These are phyloP conservation scores for Neolentinus lepideus DNA, from an alignment of 1,284 basidiomycete genomes.

Conservation along the genomic window DNA sequence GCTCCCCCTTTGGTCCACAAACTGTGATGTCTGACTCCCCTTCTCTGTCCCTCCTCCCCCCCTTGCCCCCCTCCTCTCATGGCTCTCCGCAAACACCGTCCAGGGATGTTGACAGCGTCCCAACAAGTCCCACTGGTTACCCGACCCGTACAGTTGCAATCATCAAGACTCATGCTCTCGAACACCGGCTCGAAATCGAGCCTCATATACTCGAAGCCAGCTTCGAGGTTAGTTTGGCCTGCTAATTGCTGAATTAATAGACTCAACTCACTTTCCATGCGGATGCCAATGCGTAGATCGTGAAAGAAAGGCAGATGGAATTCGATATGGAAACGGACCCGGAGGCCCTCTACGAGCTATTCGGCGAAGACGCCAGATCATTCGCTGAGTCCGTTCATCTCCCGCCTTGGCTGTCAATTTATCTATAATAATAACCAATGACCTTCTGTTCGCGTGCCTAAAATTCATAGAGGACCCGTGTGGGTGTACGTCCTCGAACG, in stretches of 20 bases:
- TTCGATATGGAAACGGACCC: constrained; percentile 74
- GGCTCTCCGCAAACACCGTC: not conserved
- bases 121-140: constrained; percentile 6
- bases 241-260: not conserved
- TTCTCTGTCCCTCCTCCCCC: not conserved
- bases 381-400: constrained; percentile 58
- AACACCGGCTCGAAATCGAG: constrained; percentile 69
- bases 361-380: constrained; percentile 66
- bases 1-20: too few relatives aligned
- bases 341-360: constrained; percentile 66
- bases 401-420: not conserved
- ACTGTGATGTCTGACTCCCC: not conserved
- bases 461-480: constrained; percentile 55
- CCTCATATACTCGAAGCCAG: constrained; percentile 64
- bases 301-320: constrained; percentile 79
- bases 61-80: not conserved
- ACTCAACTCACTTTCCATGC: constrained; percentile 3
- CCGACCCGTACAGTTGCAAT: constrained; percentile 68
- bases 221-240: constrained; percentile 56
- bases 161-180: constrained; percentile 68
- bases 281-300: constrained; percentile 39
- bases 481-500: constrained; percentile 84
- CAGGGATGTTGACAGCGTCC: not conserved
- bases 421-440: not conserved
- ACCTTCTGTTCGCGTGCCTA: not conserved